Base-by-base conservation (phyloP, 257 asterid genomes). In the Plantago major region DNA sequence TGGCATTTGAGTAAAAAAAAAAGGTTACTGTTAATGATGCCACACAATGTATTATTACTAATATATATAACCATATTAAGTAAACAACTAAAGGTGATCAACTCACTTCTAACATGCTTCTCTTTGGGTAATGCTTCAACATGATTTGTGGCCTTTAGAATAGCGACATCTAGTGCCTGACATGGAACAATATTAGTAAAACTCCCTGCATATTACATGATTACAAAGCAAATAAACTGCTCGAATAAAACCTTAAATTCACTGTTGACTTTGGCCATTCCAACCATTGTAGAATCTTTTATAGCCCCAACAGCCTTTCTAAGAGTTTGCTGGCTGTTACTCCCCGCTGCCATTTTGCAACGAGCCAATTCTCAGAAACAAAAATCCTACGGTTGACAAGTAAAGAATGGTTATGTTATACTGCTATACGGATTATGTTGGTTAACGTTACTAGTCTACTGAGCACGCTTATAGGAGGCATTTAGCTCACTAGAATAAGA, bases 131-230 rank as follows among this genome's bases (percentile, higher is more conserved):
- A 55, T 60, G 58, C 62, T 65, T 89, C 94, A 13, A 70, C 81
- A 48, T 89, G 95, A 77, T 78, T 86, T 42, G 97, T 89, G 63
- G 95, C 95, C 81, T 89, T 89, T 28, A 89, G 82, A 64, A 86
- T 67, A 67, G 95, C 82, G 52, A 84, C 82, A 70, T 76, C 84
- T 47, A 89, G 69, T 10, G 53, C 86, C 97, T 89, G 82, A 50
- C 79, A 62, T 55, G 58, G 46, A 65, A 52, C 16, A 50, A 47
- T 54, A 37, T 7, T 16, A 17, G 40, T 0, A 55, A 33, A 33
- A 65, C 44, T 54, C 63, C 67, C n/a, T 44, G 26, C 30, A 47
- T 55, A 44, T 10, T 37, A 64, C 62, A 49, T 55, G n/a, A 64
- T 37, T 48, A 54, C 30, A 42, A 16, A 57, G 16, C 43, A 12